Conservation (phyloP, 495 filamentous ascomycete genomes). For the Penicillium simplicissimum region DNA sequence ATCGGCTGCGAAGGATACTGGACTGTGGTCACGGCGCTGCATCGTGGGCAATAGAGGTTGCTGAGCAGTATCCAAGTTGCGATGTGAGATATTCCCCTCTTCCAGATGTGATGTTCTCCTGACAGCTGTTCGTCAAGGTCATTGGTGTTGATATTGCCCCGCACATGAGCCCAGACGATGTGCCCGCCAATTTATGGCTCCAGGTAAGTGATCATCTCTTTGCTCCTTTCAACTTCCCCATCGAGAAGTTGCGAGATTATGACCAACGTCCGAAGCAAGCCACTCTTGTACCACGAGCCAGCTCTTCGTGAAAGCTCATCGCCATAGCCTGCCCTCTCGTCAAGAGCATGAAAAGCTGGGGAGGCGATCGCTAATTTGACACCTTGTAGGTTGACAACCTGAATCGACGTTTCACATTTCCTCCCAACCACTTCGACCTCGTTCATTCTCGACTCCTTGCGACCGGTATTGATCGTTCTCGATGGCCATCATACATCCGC, state of each 20-base stretch:
- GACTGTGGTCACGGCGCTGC: conserved; percentile 77
- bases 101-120: conserved; percentile 8
- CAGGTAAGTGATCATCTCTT: conserved; percentile 49
- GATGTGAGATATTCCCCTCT: conserved; percentile 53
- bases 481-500: conserved; percentile 78
- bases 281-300: background rate
- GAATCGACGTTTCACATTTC: conserved; percentile 75
- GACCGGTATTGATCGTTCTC: conserved; percentile 69
- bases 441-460: conserved; percentile 84
- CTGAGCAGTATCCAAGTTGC: conserved; percentile 68
- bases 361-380: conserved; percentile 30
- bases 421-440: conserved; percentile 78
- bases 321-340: background rate
- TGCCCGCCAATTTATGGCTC: conserved; percentile 68
- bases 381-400: conserved; percentile 67
- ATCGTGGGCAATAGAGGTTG: conserved; percentile 60
- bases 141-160: conserved; percentile 80
- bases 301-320: too few species aligned
- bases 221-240: background rate
- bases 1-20: conserved; percentile 62
- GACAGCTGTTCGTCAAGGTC: conserved; percentile 56
- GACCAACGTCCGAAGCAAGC: background rate
- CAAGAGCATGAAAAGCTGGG: background rate
- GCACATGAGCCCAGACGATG: conserved; percentile 68
- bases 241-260: background rate